Conservation (phyloP, 768 basidiomycete genomes). For the Zangia roseola region DNA sequence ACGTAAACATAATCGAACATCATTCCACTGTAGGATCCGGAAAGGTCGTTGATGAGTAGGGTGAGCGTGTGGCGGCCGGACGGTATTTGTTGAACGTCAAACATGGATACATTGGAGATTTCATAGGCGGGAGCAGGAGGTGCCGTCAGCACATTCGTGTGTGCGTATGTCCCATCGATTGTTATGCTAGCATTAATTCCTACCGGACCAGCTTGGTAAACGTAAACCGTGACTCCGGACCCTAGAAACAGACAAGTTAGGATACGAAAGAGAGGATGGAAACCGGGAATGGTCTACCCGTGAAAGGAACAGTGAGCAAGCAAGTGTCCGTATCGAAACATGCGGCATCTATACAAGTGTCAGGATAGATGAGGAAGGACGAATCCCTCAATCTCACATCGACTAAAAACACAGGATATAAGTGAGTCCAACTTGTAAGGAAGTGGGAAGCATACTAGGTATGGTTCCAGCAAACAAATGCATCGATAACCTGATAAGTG, state of each 20-base stretch:
- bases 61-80: constrained; percentile 13
- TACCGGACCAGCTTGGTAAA: constrained; percentile 24
- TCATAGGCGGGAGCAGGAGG: constrained; percentile 18
- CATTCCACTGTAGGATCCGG: constrained; percentile 23
- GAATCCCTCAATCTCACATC: constrained; percentile 10
- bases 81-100: constrained; percentile 19
- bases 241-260: constrained; percentile 14
- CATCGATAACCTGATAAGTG: constrained; percentile 20
- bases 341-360: constrained; percentile 16
- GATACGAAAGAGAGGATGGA: neutral
- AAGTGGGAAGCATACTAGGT: constrained; percentile 17
- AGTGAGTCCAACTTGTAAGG: neutral
- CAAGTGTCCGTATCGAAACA: constrained; percentile 18
- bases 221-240: constrained; percentile 23
- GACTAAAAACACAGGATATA: constrained; percentile 9
- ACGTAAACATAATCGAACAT: constrained; percentile 27
- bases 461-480: constrained; percentile 25
- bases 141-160: constrained; percentile 17
- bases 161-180: constrained; percentile 8
- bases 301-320: constrained; percentile 22
- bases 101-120: constrained; percentile 25
- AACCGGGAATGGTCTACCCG: constrained; percentile 11
- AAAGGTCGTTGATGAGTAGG: constrained; percentile 19
- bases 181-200: constrained; percentile 24
- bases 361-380: neutral